phyloP scores from a whole-genome alignment of 495 filamentous ascomycete species.

The Penicillium paradoxum region DNA sequence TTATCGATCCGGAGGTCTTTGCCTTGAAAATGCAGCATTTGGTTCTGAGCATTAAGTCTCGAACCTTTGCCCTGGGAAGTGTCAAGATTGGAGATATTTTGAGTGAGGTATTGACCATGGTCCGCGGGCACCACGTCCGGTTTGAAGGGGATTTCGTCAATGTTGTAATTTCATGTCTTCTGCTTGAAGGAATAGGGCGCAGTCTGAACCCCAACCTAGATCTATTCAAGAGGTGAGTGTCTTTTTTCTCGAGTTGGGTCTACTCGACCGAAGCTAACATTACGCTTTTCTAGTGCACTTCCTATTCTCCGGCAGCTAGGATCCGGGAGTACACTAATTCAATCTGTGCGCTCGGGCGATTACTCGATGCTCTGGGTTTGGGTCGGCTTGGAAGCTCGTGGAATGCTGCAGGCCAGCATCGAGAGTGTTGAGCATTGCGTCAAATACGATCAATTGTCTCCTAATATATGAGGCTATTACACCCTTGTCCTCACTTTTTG shows the following conservation, averaged over 20 bases:
- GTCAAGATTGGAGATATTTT: constrained; percentile 96
- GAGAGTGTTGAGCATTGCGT: constrained; percentile 85
- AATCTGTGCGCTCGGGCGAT: constrained; percentile 59
- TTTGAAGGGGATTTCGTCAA: constrained; percentile 98
- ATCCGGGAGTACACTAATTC: constrained; percentile 49
- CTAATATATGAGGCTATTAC: constrained; percentile 58
- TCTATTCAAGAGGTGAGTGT: constrained; percentile 68
- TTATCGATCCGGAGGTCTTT: constrained; percentile 84
- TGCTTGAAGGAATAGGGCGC: constrained; percentile 92
- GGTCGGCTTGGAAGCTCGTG: constrained; percentile 84
- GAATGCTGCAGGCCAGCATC: constrained; percentile 79
- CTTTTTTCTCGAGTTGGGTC: background rate
- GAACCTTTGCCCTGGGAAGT: constrained; percentile 87
- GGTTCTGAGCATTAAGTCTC: constrained; percentile 80
- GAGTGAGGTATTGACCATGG: constrained; percentile 86
- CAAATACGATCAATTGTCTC: constrained; percentile 75
- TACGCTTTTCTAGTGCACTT: constrained; percentile 56
- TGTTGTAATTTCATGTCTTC: constrained; percentile 89
- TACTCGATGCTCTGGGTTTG: constrained; percentile 93
- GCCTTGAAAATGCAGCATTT: constrained; percentile 95
- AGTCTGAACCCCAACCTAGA: constrained; percentile 82
- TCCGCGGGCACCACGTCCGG: constrained; percentile 86
- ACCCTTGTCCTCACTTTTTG: background rate
- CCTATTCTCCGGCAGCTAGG: constrained; percentile 89
- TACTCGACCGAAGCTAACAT: background rate